These are phyloP conservation scores for Piper betle DNA, from an alignment of 164 flowering plant species.

Conservation along the genomic window DNA sequence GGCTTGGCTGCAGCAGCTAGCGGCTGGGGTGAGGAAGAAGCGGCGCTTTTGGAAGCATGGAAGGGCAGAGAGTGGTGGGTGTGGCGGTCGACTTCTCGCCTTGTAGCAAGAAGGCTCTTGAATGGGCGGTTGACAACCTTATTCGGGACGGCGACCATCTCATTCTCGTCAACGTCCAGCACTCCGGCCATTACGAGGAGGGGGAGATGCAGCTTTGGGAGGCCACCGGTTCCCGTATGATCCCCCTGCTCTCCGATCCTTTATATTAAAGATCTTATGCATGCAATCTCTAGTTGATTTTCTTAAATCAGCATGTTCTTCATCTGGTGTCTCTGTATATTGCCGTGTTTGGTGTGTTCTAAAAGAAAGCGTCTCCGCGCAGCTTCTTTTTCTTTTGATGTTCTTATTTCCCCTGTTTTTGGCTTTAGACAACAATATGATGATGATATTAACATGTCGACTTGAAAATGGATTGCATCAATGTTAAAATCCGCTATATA, in stretches of 20 bases:
- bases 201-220: conserved; percentile 93
- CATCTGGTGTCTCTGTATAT: too few species aligned
- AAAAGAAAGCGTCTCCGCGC: too few species aligned
- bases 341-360: too few species aligned
- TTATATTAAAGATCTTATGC: not conserved
- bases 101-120: conserved; percentile 64
- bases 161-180: conserved; percentile 45
- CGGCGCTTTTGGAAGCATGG: conserved; percentile 24
- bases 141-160: conserved; percentile 60
- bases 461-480: too few species aligned
- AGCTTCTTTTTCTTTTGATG: too few species aligned
- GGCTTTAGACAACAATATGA: too few species aligned
- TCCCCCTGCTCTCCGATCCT: not conserved
- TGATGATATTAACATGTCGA: too few species aligned
- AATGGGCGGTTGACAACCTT: conserved; percentile 73
- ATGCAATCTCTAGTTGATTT: not conserved
- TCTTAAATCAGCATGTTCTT: too few species aligned
- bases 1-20: too few species aligned
- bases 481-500: too few species aligned
- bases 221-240: conserved; percentile 85
- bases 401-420: too few species aligned
- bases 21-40: too few species aligned
- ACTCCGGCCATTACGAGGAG: conserved; percentile 39
- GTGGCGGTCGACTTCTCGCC: conserved; percentile 87
- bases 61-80: conserved; percentile 47